Evolutionary conservation across 371 early-diverging fungal species (phyloP), one percentile per base, ranked within the genome.

Genomic region (Coelomomyces lativittatus): DNA sequence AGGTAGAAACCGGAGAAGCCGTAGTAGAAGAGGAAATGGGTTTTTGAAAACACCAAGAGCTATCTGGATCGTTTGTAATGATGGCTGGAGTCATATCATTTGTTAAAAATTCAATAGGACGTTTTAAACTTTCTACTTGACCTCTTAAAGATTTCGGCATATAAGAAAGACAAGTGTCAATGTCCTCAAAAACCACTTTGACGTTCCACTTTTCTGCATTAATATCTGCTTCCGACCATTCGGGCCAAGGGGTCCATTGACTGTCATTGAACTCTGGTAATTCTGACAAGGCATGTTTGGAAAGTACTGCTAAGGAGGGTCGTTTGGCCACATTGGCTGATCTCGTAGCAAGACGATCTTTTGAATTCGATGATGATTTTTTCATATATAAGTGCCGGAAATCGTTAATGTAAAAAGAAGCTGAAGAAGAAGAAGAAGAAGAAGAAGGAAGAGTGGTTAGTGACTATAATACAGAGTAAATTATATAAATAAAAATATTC

Each of bases 181-280:
- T n/a, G 15, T 47, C 32, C 19, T 32, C 43, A 27, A 47, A 29
- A 11, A 31, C 43, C 0, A 31, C 24, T 1, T 19, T 21, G 4
- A 31, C 43, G 2, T 44, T 50, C 65, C 66, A 70, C 41, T 70
- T 70, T 52, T 70, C 71, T 1, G 63, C 54, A 5, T 56, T 51
- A 2, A 70, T 50, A 31, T 70, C 71, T 1, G 59, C 41, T 29
- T 70, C 71, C 36, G 44, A 52, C 68, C 67, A 70, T 48, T 67
- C 67, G 11, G 71, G 71, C 51, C 56, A 66, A n/a, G 66, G 58
- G 6, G 60, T 54, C 15, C 64, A 23, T 6, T 29, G 15, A 3
- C 8, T 4, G 38, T 38, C 38, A 25, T 14, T 38, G 38, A 12
- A 38, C 1, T 38, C 9, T 2, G 38, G 38, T 11, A 38, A n/a